A percentile compares a stretch with the other conserved stretches of the same genome.
Evolutionary conservation across 768 basidiomycete species (phyloP).

Genomic region (Arthromyces matolae): DNA sequence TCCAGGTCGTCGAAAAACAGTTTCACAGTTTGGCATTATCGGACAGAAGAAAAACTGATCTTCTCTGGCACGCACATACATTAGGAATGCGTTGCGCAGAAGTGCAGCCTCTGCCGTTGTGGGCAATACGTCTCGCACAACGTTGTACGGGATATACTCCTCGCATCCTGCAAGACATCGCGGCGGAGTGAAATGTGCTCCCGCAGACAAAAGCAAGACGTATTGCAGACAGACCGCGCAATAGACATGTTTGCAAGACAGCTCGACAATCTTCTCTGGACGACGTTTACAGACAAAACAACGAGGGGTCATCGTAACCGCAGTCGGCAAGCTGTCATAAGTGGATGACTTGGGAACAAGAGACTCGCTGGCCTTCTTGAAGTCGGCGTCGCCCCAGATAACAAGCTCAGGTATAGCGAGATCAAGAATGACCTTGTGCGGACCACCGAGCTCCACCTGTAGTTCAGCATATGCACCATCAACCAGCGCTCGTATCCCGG

Average conservation of each 20-base stretch:
- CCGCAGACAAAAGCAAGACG: constrained; percentile 32
- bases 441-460: constrained; percentile 37
- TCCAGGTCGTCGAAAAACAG: constrained; percentile 35
- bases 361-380: constrained; percentile 8
- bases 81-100: constrained; percentile 38
- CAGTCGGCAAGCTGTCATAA: not conserved
- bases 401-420: constrained; percentile 36
- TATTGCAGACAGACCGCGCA: constrained; percentile 47
- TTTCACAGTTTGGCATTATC: constrained; percentile 44
- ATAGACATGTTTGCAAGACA: constrained; percentile 50
- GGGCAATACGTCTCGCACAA: constrained; percentile 37
- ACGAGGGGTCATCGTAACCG: not conserved
- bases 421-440: constrained; percentile 42
- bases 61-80: constrained; percentile 37
- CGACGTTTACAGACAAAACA: constrained; percentile 41
- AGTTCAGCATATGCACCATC: constrained; percentile 34
- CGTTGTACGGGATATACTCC: constrained; percentile 33
- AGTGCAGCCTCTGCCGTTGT: constrained; percentile 36
- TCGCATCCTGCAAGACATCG: constrained; percentile 35
- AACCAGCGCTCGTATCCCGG: constrained; percentile 34
- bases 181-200: constrained; percentile 26
- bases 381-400: constrained; percentile 36
- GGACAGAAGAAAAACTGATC: constrained; percentile 54
- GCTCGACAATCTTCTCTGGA: constrained; percentile 29
- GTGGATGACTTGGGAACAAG: not conserved